Conservation (phyloP, 2,329 filamentous ascomycete genomes). For the Davidsoniella australis region DNA sequence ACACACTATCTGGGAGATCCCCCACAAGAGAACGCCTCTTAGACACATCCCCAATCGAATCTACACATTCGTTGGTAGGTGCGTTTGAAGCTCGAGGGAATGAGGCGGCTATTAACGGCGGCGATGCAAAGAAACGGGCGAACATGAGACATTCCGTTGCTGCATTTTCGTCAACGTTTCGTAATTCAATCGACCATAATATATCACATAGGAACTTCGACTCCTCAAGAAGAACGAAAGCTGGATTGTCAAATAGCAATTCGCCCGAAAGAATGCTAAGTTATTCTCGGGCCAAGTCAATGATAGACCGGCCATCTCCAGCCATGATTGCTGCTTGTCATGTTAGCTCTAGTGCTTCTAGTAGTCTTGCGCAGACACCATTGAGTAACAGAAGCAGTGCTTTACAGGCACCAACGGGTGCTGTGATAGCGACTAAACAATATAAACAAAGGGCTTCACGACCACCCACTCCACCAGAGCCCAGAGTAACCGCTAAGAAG, state of each 20-base stretch:
- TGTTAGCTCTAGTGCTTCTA: slow-evolving; percentile 5
- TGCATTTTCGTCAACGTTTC: not conserved
- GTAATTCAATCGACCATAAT: not conserved
- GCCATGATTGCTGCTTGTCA: slow-evolving; percentile 4
- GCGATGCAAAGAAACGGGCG: slow-evolving; percentile 5
- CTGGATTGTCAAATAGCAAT: too few relatives aligned
- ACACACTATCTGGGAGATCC: not conserved
- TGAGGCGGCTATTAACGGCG: slow-evolving; percentile 2
- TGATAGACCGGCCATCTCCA: not conserved
- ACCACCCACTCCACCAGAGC: slow-evolving; percentile 10
- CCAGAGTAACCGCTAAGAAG: slow-evolving; percentile 8
- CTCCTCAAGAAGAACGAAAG: too few relatives aligned
- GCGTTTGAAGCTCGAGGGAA: slow-evolving; percentile 42
- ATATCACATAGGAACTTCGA: not conserved
- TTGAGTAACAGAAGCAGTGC: not conserved
- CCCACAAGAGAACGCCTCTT: slow-evolving; percentile 15
- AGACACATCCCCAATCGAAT: slow-evolving; percentile 41
- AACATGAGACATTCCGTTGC: not conserved
- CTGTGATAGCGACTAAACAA: not conserved
- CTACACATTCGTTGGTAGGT: slow-evolving; percentile 47
- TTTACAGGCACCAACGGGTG: not conserved
- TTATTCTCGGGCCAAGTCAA: not conserved
- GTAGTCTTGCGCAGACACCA: slow-evolving; percentile 6
- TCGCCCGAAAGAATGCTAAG: too few relatives aligned
- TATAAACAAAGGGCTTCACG: slow-evolving; percentile 6